These are phyloP conservation scores for Talaromyces thailandensis DNA, from an alignment of 495 filamentous ascomycete genomes.

Conservation along the genomic window DNA sequence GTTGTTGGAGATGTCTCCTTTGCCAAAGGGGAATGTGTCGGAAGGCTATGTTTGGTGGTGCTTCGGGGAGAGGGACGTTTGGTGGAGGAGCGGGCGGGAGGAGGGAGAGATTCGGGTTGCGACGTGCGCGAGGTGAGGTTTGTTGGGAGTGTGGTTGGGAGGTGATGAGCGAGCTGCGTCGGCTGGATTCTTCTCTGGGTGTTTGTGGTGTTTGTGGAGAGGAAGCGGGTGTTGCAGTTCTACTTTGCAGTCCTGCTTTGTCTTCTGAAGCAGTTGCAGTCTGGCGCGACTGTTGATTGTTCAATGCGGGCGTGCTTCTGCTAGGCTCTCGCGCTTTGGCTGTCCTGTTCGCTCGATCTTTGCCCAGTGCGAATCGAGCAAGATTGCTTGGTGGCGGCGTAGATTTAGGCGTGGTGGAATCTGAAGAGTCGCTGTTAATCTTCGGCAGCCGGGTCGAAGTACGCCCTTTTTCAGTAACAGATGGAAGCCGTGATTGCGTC, in stretches of 20 bases:
- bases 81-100: constrained; percentile 6
- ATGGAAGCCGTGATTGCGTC: neutral
- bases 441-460: neutral
- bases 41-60: neutral
- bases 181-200: neutral
- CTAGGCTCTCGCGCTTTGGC: neutral
- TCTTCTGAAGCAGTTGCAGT: neutral
- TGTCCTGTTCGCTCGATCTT: neutral
- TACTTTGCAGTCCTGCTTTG: neutral
- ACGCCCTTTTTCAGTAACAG: neutral
- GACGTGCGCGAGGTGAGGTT: constrained; percentile 3
- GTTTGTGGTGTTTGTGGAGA: neutral
- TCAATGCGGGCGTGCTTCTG: neutral
- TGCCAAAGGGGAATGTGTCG: neutral
- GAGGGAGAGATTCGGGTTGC: constrained; percentile 4
- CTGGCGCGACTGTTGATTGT: neutral
- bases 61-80: constrained; percentile 1
- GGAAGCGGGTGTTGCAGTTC: neutral
- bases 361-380: neutral
- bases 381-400: neutral
- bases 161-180: neutral
- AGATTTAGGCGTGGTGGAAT: neutral
- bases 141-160: constrained; percentile 3
- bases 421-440: neutral
- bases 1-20: neutral